Evolutionary conservation across 352 stramenopile genomes (phyloP), one percentile per base, ranked within the genome.

Genomic region (Phytophthora fragariaefolia): DNA sequence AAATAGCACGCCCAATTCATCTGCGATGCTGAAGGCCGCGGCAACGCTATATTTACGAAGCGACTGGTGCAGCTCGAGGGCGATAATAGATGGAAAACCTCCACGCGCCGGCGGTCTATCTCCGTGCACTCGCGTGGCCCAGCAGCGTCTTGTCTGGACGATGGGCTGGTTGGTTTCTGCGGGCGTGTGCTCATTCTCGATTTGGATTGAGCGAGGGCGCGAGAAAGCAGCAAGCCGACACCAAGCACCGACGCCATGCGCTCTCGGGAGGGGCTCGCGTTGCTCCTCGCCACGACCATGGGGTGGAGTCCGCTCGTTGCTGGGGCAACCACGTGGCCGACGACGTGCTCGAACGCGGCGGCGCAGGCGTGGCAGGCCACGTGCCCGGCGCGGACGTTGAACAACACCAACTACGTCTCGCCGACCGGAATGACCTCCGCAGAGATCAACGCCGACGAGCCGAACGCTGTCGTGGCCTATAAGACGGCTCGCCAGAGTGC

Each of bases 391-490:
- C 77, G 85, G 27, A 91, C 83, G 3, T 54, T 68, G 0, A 66
- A 69, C 26, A 92, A 90, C 60, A 63, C 71, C 9, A 82, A 83
- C 40, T 86, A 92, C 55, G 40, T 90, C 17, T 82, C 85, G 18
- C 71, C 89, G 12, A 76, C 69, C 2, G 69, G 80, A 46, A 87
- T 90, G 71, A 71, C 71, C 6, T 61, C 73, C 4, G 73, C 74
- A 4, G 69, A 90, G 23, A 89, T 91, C 59, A 93, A 91, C 50
- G 68, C 76, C 18, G 77, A 90, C 60, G 80, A 87, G 40, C 75
- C 75, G 18, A 80, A 84, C 30, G 64, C 87, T 34, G 70, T 73
- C 4, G 77, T 84, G 23, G 89, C 84, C 8, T 92, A 93, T 59
- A 80, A 85, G 26, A 75, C 84, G 20, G 87, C 87, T n/a, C 80